A percentile compares a stretch with the other conserved stretches of the same genome.
These are phyloP conservation scores for Naganishia albida DNA, from an alignment of 1,284 basidiomycete species.

Conservation along the genomic window DNA sequence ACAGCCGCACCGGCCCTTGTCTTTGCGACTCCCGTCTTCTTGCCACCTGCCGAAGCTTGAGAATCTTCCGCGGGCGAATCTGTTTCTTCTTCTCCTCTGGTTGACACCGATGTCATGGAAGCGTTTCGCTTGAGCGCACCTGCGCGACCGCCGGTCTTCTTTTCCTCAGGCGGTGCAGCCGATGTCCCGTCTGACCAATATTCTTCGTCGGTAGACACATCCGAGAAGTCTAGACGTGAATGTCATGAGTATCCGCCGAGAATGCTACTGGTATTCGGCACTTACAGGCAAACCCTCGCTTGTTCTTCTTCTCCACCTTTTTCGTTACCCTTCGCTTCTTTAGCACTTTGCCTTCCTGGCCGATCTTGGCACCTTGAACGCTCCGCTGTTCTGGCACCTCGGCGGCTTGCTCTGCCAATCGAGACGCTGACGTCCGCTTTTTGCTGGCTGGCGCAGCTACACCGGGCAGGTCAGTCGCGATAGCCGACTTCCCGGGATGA, in stretches of 20 bases:
- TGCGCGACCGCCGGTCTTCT: slow-evolving; percentile 12
- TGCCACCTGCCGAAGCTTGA: slow-evolving; percentile 2
- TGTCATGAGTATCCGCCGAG: neutral
- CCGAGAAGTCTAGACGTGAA: slow-evolving; percentile 15
- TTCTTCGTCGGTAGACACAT: slow-evolving; percentile 32
- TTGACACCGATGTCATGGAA: slow-evolving; percentile 20
- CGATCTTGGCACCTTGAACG: neutral
- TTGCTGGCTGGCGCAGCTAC: neutral
- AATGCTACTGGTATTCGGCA: no score
- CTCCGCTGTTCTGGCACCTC: slow-evolving; percentile 5
- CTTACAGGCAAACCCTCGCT: slow-evolving; percentile 26
- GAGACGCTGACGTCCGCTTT: slow-evolving; percentile 3
- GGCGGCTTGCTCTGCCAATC: slow-evolving; percentile 10
- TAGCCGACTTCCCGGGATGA: neutral
- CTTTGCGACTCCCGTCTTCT: slow-evolving; percentile 24
- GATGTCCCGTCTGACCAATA: slow-evolving; percentile 30
- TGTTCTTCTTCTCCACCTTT: slow-evolving; percentile 21
- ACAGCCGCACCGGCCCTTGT: slow-evolving; percentile 19
- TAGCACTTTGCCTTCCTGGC: slow-evolving; percentile 8
- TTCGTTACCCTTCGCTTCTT: slow-evolving; percentile 27
- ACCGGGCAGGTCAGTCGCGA: neutral
- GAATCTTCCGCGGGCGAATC: slow-evolving; percentile 14
- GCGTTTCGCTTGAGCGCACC: slow-evolving; percentile 22
- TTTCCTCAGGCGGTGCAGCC: neutral
- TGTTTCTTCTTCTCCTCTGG: slow-evolving; percentile 19